A percentile compares a stretch with the other conserved stretches of the same genome.
These are phyloP conservation scores for Graphiopsis chlorocephala DNA, from an alignment of 2,329 filamentous ascomycete genomes.

Conservation along the genomic window DNA sequence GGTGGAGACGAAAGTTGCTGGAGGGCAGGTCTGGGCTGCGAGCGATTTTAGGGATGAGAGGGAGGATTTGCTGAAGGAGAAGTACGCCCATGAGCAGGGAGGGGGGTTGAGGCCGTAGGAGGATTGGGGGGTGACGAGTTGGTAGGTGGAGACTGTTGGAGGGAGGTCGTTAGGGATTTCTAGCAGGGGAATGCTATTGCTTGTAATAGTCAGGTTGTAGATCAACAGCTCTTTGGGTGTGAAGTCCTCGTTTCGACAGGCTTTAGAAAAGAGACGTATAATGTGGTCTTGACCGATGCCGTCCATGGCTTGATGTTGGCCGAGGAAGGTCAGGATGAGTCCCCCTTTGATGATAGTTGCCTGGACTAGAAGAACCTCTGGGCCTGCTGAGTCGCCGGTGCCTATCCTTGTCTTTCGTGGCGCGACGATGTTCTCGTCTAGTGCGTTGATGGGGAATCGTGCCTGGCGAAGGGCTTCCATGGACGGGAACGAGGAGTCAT, in stretches of 20 bases:
- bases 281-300: constrained; percentile 19
- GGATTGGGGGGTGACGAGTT: not conserved
- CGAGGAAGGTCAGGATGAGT: constrained; percentile 18
- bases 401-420: constrained; percentile 6
- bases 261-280: constrained; percentile 18
- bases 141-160: not conserved
- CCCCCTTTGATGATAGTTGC: constrained; percentile 19
- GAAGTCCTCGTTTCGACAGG: constrained; percentile 16
- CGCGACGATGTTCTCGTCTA: constrained; percentile 12
- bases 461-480: constrained; percentile 31
- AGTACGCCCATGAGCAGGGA: not conserved
- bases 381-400: not conserved
- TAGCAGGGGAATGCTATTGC: not conserved
- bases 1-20: not conserved
- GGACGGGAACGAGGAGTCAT: constrained; percentile 36
- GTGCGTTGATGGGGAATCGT: constrained; percentile 10
- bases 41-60: not conserved
- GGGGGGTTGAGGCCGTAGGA: not conserved
- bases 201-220: constrained; percentile 23
- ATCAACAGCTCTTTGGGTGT: constrained; percentile 39
- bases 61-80: not conserved
- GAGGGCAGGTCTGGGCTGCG: not conserved
- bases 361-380: constrained; percentile 16
- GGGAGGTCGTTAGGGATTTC: not conserved
- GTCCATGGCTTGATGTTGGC: constrained; percentile 19